phyloP scores from a whole-genome alignment of 306 rosid species.

The Ormosia emarginata region DNA sequence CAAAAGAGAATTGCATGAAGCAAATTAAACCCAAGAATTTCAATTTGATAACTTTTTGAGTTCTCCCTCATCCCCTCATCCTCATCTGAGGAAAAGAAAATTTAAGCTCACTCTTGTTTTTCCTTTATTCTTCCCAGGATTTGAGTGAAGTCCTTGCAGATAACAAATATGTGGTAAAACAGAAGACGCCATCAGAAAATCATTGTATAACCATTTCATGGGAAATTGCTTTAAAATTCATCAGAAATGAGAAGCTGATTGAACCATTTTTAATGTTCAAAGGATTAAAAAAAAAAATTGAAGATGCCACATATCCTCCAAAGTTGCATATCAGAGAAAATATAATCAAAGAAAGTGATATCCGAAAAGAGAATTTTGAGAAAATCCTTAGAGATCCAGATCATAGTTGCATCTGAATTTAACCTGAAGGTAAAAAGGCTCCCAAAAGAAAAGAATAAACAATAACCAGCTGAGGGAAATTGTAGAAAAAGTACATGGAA shows the following conservation, averaged over 20 bases:
- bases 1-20: conserved; percentile 6
- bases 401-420: conserved; percentile 7
- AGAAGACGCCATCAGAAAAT: neutral
- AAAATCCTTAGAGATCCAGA: conserved; percentile 28
- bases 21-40: neutral
- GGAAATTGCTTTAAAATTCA: conserved; percentile 13
- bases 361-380: conserved; percentile 11
- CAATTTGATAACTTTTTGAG: neutral
- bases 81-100: neutral
- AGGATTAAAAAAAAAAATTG: neutral
- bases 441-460: neutral
- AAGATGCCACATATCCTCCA: neutral
- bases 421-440: neutral
- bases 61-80: neutral
- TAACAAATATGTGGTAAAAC: neutral
- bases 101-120: neutral
- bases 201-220: neutral
- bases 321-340: conserved; percentile 34
- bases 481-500: neutral
- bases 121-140: neutral
- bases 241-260: neutral
- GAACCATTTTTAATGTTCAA: neutral
- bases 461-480: neutral
- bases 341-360: neutral
- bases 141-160: neutral